Evolutionary conservation across 2,329 filamentous ascomycete species (phyloP), one percentile per base, ranked within the genome.

Genomic region (Nakataea oryzae): DNA sequence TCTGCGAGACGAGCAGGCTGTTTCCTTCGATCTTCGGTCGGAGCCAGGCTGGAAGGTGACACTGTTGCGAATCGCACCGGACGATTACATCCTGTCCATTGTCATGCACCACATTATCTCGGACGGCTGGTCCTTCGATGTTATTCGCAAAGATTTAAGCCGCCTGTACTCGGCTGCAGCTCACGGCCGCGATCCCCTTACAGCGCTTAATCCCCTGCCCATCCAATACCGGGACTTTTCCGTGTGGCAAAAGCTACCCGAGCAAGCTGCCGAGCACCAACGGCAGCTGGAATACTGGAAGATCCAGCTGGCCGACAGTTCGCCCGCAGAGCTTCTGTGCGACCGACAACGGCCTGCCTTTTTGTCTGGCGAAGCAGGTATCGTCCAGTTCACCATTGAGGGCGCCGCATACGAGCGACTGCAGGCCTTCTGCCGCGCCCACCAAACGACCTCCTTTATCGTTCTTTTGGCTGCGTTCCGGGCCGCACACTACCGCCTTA

Each of bases 211-310:
- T 12, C 26, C 27, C 8, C 55, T 9, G 26, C n/a, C 27, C 8
- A 57, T 57, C 14, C 56, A 57, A 30, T 57, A 57, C 28, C 24
- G 56, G 27, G 56, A 57, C n/a, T 57, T 57, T 30, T 28, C 56
- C 8, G 24, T 30, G 27, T 57, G 56, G 56, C 56, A 57, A 7
- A 57, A 57, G 26, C 26, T 29, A 27, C 24, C 24, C 24, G 56
- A 32, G 30, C 24, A 57, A 57, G 24, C 30, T 6, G 56, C 56
- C 27, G 30, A 57, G 3, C 24, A 57, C 27, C 24, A 57, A 21
- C 56, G 56, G 27, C 56, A 57, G 56, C 56, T 57, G 27, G 26
- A 57, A 57, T 57, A 57, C 26, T 57, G 56, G 56, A 57, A n/a
- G 11, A 57, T 11, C 8, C 24, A n/a, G 12, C n/a, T 57, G 26